Percentiles rank a stretch among this genome's conserved stretches.
phyloP scores from a whole-genome alignment of 1,284 basidiomycete species.

The Anthracocystis walkeri region DNA sequence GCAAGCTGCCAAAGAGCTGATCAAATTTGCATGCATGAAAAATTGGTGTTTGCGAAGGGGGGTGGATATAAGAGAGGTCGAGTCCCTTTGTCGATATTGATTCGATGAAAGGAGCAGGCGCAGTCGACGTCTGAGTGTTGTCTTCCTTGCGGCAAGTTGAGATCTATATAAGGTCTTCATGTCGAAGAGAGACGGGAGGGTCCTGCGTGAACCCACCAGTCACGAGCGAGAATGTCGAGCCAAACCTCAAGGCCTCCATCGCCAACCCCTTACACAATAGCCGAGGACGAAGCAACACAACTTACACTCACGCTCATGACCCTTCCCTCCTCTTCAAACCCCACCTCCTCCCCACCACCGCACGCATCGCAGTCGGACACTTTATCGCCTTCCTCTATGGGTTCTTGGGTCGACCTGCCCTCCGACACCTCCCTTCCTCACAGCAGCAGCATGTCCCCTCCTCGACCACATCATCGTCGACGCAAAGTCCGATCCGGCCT shows the following conservation, averaged over 20 bases:
- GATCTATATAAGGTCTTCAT: background rate
- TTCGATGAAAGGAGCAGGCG: background rate
- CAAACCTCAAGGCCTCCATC: background rate
- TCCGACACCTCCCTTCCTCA: background rate
- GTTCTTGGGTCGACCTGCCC: slow-evolving; percentile 11
- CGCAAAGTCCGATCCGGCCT: slow-evolving; percentile 13
- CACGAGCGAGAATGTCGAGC: background rate
- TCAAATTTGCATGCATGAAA: background rate
- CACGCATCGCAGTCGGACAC: background rate
- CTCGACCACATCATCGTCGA: background rate
- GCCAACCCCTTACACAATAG: background rate
- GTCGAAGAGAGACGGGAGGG: too few relatives aligned
- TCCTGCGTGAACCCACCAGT: background rate
- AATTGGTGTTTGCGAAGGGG: background rate
- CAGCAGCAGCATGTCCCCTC: background rate
- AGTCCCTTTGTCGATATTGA: slow-evolving; percentile 1
- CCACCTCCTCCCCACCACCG: background rate
- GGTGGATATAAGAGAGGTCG: background rate
- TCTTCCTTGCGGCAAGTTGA: background rate
- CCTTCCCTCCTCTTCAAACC: background rate
- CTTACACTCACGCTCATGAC: slow-evolving; percentile 21
- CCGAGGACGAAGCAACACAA: slow-evolving; percentile 4
- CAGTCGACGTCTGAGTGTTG: background rate
- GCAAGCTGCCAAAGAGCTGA: background rate
- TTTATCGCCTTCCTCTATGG: slow-evolving; percentile 2